These are phyloP conservation scores for Pelargonium citronellum DNA, from an alignment of 441 rosid species.

Conservation along the genomic window DNA sequence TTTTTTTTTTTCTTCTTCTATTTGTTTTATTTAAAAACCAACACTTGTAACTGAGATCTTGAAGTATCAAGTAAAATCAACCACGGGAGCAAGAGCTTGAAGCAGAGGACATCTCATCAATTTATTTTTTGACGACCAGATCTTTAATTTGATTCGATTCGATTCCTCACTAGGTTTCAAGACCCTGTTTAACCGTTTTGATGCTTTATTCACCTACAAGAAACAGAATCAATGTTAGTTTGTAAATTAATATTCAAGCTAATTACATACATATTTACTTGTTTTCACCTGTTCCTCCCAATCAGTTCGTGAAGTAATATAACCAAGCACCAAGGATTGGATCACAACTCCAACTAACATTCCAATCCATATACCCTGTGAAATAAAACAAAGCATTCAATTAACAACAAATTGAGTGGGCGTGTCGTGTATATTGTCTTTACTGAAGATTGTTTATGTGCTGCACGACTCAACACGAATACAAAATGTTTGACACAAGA, in stretches of 20 bases:
- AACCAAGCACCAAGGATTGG: conserved; percentile 15
- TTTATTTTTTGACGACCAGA: background rate
- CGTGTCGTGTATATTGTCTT: no score
- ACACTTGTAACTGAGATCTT: no score
- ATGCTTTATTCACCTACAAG: conserved; percentile 35
- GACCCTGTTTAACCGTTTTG: conserved; percentile 29
- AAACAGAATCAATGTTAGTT: background rate
- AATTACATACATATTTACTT: no score
- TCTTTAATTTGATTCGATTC: background rate
- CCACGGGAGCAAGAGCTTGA: no score
- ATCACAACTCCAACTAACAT: conserved; percentile 16
- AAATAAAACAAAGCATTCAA: background rate
- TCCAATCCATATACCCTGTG: conserved; percentile 24
- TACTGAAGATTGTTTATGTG: no score
- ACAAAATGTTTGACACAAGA: no score
- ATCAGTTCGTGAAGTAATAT: conserved; percentile 20
- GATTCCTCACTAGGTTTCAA: conserved; percentile 21
- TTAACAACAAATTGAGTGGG: background rate
- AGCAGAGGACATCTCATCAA: background rate
- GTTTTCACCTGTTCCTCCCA: conserved; percentile 25
- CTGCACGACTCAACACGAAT: no score
- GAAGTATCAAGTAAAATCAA: no score
- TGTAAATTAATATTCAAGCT: no score
- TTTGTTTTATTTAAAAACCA: no score
- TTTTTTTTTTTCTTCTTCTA: no score